These are phyloP conservation scores for Lichtheimia ramosa DNA, from an alignment of 371 early-diverging fungal species.

Conservation along the genomic window DNA sequence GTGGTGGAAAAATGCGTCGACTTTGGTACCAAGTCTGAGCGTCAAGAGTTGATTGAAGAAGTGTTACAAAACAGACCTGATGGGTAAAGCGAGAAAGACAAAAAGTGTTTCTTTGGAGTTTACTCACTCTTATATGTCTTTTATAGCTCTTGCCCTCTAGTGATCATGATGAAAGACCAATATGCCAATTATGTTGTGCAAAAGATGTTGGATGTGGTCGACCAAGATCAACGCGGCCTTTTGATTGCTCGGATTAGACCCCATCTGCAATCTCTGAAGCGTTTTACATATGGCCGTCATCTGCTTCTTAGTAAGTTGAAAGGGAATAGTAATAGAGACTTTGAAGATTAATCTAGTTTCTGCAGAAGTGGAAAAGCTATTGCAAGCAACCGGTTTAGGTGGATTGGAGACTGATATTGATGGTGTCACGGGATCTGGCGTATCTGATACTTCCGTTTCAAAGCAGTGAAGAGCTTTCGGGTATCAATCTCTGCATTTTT, in stretches of 20 bases:
- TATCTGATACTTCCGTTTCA: no score
- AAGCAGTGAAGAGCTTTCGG: no score
- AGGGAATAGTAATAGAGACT: neutral
- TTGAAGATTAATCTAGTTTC: neutral
- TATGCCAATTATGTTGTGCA: constrained; percentile 99
- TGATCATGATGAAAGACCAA: constrained; percentile 99
- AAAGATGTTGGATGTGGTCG: constrained; percentile 97
- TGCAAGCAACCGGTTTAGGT: constrained; percentile 16
- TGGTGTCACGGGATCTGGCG: no score
- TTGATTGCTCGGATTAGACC: constrained; percentile 89
- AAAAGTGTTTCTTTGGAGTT: neutral
- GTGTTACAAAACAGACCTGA: constrained; percentile 73
- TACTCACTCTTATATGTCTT: neutral
- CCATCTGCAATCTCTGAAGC: constrained; percentile 87
- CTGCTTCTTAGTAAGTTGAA: constrained; percentile 70
- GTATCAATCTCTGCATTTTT: no score
- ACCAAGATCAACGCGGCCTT: constrained; percentile 83
- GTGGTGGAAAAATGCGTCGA: constrained; percentile 97
- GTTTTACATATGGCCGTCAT: constrained; percentile 98
- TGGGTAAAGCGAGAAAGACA: constrained; percentile 50
- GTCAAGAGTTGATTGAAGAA: constrained; percentile 87
- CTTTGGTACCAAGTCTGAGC: constrained; percentile 71
- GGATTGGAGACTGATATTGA: no score
- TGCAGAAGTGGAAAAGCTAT: constrained; percentile 46
- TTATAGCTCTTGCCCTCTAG: constrained; percentile 75